A percentile compares a stretch with the other conserved stretches of the same genome.
These are phyloP conservation scores for Penicillium sp. DNA, from an alignment of 2,329 filamentous ascomycete genomes.

Conservation along the genomic window DNA sequence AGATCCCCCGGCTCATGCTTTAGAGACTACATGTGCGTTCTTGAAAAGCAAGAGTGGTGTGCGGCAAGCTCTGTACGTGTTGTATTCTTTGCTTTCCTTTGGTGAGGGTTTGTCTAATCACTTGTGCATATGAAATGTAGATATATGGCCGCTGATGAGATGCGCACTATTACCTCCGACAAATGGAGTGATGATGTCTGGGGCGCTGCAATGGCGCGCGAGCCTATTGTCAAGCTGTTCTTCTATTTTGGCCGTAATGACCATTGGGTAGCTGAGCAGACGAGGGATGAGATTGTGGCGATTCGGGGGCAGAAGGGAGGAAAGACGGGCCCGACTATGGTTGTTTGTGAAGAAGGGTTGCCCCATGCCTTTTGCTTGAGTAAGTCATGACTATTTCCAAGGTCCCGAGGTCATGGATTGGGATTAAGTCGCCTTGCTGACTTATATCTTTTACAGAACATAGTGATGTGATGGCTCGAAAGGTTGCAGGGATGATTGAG, in stretches of 20 bases:
- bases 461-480: slow-evolving; percentile 52
- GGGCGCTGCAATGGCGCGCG: slow-evolving; percentile 45
- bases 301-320: slow-evolving; percentile 37
- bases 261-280: slow-evolving; percentile 61
- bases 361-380: slow-evolving; percentile 61
- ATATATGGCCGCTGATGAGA: slow-evolving; percentile 59
- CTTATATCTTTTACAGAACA: slow-evolving; percentile 28
- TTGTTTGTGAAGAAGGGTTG: slow-evolving; percentile 55
- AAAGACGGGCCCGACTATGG: slow-evolving; percentile 49
- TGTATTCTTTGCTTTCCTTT: neutral
- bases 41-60: slow-evolving; percentile 52
- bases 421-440: slow-evolving; percentile 4
- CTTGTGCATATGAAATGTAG: slow-evolving; percentile 23
- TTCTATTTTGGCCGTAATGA: slow-evolving; percentile 62
- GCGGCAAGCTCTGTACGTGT: slow-evolving; percentile 52
- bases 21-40: slow-evolving; percentile 52
- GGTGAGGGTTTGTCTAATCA: neutral
- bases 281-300: slow-evolving; percentile 55
- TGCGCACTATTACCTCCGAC: slow-evolving; percentile 56
- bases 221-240: slow-evolving; percentile 48
- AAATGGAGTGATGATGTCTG: slow-evolving; percentile 61
- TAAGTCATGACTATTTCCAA: slow-evolving; percentile 31
- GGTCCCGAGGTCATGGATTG: neutral
- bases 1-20: slow-evolving; percentile 40
- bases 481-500: slow-evolving; percentile 50